Percentiles rank a stretch among this genome's conserved stretches.
Evolutionary conservation across 371 early-diverging fungal genomes (phyloP).

Genomic region (Mortierella sp.): DNA sequence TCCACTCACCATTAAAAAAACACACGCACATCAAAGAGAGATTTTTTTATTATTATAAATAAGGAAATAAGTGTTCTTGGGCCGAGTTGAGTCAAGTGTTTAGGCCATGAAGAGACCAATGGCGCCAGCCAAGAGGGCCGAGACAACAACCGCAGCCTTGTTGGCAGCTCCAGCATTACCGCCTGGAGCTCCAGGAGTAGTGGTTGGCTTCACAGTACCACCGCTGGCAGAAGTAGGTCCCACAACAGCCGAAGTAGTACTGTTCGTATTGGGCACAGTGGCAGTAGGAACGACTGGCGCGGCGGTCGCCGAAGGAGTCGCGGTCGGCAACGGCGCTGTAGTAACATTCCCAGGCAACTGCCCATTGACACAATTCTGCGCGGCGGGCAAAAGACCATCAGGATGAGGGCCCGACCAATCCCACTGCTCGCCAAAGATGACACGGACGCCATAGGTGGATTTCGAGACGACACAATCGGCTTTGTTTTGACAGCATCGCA

Average conservation of each 20-base stretch:
- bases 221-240: neutral
- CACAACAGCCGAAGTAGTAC: neutral
- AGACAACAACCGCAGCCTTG: constrained; percentile 12
- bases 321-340: neutral
- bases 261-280: neutral
- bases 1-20: neutral
- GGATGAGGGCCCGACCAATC: constrained; percentile 25
- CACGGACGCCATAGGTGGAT: constrained; percentile 25
- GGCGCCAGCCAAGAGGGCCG: constrained; percentile 24
- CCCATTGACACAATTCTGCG: constrained; percentile 23
- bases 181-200: constrained; percentile 10
- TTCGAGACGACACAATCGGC: constrained; percentile 27
- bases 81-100: neutral
- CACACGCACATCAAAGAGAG: too few relatives aligned
- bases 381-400: constrained; percentile 17
- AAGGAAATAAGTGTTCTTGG: neutral
- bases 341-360: constrained; percentile 8
- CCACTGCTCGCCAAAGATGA: constrained; percentile 17
- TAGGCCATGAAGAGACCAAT: constrained; percentile 29
- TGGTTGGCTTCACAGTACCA: neutral
- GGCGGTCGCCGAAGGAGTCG: neutral
- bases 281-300: neutral
- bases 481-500: constrained; percentile 57
- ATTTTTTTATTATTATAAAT: neutral
- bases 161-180: constrained; percentile 17